phyloP scores from a whole-genome alignment of 257 asterid species.

The Cinchona pubescens region DNA sequence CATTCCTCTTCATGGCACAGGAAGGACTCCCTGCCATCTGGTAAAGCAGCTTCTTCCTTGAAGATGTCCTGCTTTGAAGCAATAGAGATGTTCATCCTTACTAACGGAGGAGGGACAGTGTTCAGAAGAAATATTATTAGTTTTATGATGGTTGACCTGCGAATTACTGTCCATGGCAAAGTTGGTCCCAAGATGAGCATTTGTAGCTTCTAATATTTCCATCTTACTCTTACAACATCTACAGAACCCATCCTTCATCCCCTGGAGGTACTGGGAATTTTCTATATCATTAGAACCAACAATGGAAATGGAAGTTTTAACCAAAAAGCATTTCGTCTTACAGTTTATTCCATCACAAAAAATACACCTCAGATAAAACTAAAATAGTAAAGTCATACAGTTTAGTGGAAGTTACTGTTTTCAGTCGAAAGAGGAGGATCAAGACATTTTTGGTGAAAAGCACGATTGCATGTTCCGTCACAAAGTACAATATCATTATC shows the following conservation, averaged over 20 bases:
- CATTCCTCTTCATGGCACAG: constrained; percentile 64
- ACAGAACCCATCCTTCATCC: constrained; percentile 99
- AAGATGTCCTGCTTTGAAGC: constrained; percentile 64
- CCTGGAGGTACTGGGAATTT: constrained; percentile 79
- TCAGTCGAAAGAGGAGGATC: constrained; percentile 87
- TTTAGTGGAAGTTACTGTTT: constrained; percentile 54
- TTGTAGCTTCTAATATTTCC: constrained; percentile 87
- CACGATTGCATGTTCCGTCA: constrained; percentile 93
- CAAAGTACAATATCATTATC: constrained; percentile 92
- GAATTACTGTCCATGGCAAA: constrained; percentile 72
- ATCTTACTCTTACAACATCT: constrained; percentile 82
- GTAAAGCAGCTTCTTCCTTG: constrained; percentile 85
- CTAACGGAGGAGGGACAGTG: constrained; percentile 9
- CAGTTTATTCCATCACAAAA: neutral
- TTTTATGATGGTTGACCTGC: constrained; percentile 54
- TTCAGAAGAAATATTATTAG: constrained; percentile 12
- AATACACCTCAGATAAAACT: neutral
- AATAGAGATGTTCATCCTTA: constrained; percentile 20
- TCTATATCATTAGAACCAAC: constrained; percentile 22
- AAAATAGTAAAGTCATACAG: neutral
- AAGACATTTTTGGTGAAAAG: constrained; percentile 90
- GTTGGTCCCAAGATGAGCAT: constrained; percentile 94
- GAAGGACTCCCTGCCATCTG: constrained; percentile 55
- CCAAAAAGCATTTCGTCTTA: neutral
- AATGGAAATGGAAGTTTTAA: neutral